Evolutionary conservation across 352 stramenopile genomes (phyloP).

Genomic region (Pythium scleroteichum): DNA sequence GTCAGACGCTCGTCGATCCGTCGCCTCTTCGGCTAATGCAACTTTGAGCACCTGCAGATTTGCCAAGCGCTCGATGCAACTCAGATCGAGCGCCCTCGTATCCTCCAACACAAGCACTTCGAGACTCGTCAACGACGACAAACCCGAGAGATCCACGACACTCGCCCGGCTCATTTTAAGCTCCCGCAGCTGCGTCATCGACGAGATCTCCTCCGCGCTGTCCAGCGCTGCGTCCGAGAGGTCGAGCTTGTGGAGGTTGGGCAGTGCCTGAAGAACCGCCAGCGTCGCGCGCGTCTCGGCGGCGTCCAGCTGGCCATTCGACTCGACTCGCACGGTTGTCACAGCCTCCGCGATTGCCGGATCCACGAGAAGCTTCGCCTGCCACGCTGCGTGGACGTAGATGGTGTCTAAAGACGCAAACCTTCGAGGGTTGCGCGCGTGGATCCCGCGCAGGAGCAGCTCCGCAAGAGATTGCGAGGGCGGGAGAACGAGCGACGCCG

Average conservation of each 20-base stretch:
- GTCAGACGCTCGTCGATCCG: not conserved
- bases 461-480: not conserved
- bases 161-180: slow-evolving; percentile 5
- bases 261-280: not conserved
- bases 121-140: not conserved
- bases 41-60: slow-evolving; percentile 2
- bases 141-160: not conserved
- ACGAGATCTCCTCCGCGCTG: not conserved
- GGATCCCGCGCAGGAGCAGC: slow-evolving; percentile 2
- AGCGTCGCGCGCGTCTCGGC: not conserved
- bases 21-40: not conserved
- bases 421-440: not conserved
- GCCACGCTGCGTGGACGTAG: slow-evolving; percentile 1
- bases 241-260: not conserved
- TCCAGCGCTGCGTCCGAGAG: not conserved
- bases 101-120: not conserved
- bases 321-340: not conserved
- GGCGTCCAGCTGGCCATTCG: not conserved
- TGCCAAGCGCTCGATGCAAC: not conserved
- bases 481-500: not conserved
- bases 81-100: not conserved
- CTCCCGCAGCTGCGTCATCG: slow-evolving; percentile 11
- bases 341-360: not conserved
- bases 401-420: not conserved
- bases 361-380: not conserved